Evolutionary conservation across 2,329 filamentous ascomycete genomes (phyloP).

Genomic region (Gaeumannomyces sp.): DNA sequence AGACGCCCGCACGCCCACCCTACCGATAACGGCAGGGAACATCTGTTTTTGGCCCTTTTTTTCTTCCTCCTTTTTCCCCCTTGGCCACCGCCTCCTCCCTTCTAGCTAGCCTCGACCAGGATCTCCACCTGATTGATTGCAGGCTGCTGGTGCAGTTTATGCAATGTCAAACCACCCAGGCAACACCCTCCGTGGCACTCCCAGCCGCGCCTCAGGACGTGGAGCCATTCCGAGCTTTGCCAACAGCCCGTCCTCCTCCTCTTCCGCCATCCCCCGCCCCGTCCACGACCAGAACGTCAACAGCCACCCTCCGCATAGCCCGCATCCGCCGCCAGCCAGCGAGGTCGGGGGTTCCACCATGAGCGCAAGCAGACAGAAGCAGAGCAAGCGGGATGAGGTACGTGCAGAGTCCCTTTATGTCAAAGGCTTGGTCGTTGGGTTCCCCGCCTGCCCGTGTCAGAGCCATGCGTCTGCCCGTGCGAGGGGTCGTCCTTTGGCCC

Average conservation of each 20-base stretch:
- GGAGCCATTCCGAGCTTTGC: slow-evolving; percentile 49
- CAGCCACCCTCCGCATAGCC: slow-evolving; percentile 20
- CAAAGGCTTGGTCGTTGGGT: slow-evolving; percentile 6
- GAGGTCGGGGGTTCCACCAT: slow-evolving; percentile 62
- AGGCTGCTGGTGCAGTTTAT: slow-evolving; percentile 17
- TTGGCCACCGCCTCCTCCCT: slow-evolving; percentile 2
- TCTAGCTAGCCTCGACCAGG: background rate
- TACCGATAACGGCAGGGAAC: background rate
- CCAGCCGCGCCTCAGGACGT: slow-evolving; percentile 54
- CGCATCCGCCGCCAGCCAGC: slow-evolving; percentile 35
- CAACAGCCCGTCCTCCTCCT: slow-evolving; percentile 47
- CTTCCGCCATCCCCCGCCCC: slow-evolving; percentile 66
- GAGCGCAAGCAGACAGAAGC: slow-evolving; percentile 92
- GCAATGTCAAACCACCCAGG: slow-evolving; percentile 39
- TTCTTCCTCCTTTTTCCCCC: slow-evolving; percentile 8
- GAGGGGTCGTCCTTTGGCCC: background rate
- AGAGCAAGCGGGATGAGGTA: slow-evolving; percentile 98
- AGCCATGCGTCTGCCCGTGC: background rate
- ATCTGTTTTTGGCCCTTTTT: background rate
- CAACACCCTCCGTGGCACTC: slow-evolving; percentile 64
- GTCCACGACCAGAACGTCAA: slow-evolving; percentile 51
- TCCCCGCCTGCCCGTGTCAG: background rate
- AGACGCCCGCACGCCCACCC: background rate
- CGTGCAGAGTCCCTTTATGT: slow-evolving; percentile 24
- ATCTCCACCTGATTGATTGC: slow-evolving; percentile 11